Conservation (phyloP, 768 basidiomycete species). For the Auriculariales sp. region DNA sequence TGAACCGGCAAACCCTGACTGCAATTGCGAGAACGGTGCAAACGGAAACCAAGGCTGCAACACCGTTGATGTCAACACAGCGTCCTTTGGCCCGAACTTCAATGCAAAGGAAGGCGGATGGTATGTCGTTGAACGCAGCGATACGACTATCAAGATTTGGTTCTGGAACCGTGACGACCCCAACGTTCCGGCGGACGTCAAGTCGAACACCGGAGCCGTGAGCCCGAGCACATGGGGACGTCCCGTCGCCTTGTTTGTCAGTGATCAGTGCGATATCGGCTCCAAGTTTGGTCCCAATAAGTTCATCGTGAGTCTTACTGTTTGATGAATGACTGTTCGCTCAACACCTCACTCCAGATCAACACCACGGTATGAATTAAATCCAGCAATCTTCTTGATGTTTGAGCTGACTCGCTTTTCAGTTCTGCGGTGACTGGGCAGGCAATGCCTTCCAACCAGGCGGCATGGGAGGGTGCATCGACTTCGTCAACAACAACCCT, state of each 20-base stretch:
- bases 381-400: conserved; percentile 32
- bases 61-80: conserved; percentile 22
- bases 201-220: conserved; percentile 11
- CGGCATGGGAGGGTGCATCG: conserved; percentile 10
- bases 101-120: conserved; percentile 43
- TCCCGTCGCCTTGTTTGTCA: conserved; percentile 26
- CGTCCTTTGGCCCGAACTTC: conserved; percentile 29
- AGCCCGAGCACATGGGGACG: conserved; percentile 22
- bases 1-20: conserved; percentile 20
- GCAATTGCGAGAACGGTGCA: conserved; percentile 30
- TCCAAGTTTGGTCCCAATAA: conserved; percentile 40
- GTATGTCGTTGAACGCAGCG: conserved; percentile 48
- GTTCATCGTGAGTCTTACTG: conserved; percentile 56
- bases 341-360: not conserved
- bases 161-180: conserved; percentile 46
- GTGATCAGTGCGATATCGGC: conserved; percentile 34
- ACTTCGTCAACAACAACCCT: conserved; percentile 54
- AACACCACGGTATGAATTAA: no score
- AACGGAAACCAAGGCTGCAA: conserved; percentile 54
- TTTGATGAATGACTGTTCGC: conserved; percentile 37
- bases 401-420: not conserved
- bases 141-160: conserved; percentile 47
- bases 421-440: conserved; percentile 29
- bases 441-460: conserved; percentile 22
- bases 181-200: conserved; percentile 26